Evolutionary conservation across 73 alveolate genomes (phyloP).

Genomic region (Blepharisma japonicum): DNA sequence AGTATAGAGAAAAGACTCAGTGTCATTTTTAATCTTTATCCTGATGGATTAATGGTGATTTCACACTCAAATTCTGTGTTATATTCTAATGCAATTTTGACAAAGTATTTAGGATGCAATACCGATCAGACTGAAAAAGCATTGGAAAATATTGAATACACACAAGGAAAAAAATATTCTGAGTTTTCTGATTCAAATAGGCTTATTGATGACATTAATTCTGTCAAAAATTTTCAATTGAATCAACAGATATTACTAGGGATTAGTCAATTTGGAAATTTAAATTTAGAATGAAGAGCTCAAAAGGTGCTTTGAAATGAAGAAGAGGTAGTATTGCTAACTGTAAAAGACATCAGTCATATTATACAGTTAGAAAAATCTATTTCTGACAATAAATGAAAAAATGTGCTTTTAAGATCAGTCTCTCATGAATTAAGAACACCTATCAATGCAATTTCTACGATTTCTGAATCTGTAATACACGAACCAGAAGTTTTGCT

Average conservation of each 20-base stretch:
- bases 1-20: no score
- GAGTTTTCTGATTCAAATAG: background rate
- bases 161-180: no score
- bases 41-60: no score
- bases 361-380: background rate
- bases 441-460: slow-evolving; percentile 5
- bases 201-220: background rate
- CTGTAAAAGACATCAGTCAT: background rate
- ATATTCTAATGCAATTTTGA: no score
- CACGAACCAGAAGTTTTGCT: background rate
- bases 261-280: background rate
- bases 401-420: slow-evolving; percentile 19
- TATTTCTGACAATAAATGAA: background rate
- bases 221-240: background rate
- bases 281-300: background rate
- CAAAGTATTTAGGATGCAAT: no score
- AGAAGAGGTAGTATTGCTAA: background rate
- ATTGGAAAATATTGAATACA: no score
- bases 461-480: slow-evolving; percentile 1
- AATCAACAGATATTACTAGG: background rate
- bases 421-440: slow-evolving; percentile 37
- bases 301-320: background rate
- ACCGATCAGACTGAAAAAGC: no score
- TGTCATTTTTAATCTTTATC: no score
- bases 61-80: no score